Conservation (phyloP, 306 rosid species). For the Gastrolobium bilobum region DNA sequence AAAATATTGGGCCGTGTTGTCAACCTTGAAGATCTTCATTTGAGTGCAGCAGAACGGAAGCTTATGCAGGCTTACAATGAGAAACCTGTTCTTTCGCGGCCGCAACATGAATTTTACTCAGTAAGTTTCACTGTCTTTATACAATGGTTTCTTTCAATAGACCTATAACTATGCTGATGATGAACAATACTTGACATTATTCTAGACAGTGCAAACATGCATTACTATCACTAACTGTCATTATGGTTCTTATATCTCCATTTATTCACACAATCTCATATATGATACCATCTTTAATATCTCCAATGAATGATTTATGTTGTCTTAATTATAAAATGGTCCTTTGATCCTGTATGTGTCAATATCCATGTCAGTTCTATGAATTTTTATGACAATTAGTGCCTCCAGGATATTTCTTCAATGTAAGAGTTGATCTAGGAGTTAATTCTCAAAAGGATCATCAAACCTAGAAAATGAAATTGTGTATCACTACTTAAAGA, state of each 20-base stretch:
- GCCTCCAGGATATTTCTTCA: background rate
- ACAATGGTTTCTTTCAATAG: background rate
- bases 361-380: background rate
- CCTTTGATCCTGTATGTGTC: background rate
- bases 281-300: background rate
- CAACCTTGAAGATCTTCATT: constrained; percentile 74
- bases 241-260: constrained; percentile 1
- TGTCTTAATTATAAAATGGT: background rate
- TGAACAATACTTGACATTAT: background rate
- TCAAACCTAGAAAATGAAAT: background rate
- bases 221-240: background rate
- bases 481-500: background rate
- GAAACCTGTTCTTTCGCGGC: constrained; percentile 89
- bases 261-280: background rate
- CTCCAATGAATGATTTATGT: background rate
- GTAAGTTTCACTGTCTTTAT: constrained; percentile 51
- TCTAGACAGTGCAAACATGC: background rate
- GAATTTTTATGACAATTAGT: background rate
- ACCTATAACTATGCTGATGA: background rate
- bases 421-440: too few species aligned
- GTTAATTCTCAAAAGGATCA: constrained; percentile 6
- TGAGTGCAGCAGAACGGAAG: constrained; percentile 74
- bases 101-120: constrained; percentile 78
- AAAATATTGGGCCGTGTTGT: constrained; percentile 82
- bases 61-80: constrained; percentile 87